These are phyloP conservation scores for Pleurotus citrinopileatus DNA, from an alignment of 768 basidiomycete genomes.

Conservation along the genomic window DNA sequence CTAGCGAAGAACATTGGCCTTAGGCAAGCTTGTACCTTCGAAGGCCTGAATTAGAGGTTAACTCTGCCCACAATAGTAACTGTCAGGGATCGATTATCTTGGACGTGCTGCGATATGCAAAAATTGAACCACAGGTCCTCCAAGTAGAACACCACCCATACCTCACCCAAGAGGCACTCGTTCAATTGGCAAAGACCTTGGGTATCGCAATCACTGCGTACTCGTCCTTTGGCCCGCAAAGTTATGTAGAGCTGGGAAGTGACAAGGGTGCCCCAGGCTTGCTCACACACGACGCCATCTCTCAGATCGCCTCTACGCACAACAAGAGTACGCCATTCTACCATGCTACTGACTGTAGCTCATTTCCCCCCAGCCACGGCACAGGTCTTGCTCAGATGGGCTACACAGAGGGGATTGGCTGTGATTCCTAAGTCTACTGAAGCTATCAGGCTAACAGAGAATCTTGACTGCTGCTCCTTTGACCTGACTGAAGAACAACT, in stretches of 20 bases:
- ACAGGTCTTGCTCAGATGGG: slow-evolving; percentile 70
- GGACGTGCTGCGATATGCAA: slow-evolving; percentile 79
- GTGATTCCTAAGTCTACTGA: slow-evolving; percentile 54
- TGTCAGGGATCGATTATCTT: slow-evolving; percentile 67
- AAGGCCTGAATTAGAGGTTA: neutral
- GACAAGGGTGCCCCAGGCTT: slow-evolving; percentile 51
- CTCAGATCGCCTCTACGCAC: slow-evolving; percentile 43
- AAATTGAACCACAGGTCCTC: slow-evolving; percentile 64
- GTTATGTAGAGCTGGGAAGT: slow-evolving; percentile 65
- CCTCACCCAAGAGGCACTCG: slow-evolving; percentile 57
- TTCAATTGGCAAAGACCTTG: slow-evolving; percentile 50
- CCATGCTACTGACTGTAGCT: neutral
- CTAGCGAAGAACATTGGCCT: slow-evolving; percentile 78
- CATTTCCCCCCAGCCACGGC: slow-evolving; percentile 43
- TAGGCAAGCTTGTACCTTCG: slow-evolving; percentile 36
- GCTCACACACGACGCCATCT: slow-evolving; percentile 45
- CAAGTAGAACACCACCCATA: slow-evolving; percentile 75
- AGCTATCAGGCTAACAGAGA: slow-evolving; percentile 37
- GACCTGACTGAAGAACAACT: slow-evolving; percentile 47
- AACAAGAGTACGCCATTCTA: slow-evolving; percentile 45
- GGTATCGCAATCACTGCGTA: slow-evolving; percentile 68
- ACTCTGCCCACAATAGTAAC: slow-evolving; percentile 47
- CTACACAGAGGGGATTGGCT: slow-evolving; percentile 46
- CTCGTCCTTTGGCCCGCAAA: slow-evolving; percentile 44
- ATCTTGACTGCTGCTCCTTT: slow-evolving; percentile 48